Evolutionary conservation across 345 rosid species (phyloP), one percentile per base, ranked within the genome.

Genomic region (Nephelium lappaceum): DNA sequence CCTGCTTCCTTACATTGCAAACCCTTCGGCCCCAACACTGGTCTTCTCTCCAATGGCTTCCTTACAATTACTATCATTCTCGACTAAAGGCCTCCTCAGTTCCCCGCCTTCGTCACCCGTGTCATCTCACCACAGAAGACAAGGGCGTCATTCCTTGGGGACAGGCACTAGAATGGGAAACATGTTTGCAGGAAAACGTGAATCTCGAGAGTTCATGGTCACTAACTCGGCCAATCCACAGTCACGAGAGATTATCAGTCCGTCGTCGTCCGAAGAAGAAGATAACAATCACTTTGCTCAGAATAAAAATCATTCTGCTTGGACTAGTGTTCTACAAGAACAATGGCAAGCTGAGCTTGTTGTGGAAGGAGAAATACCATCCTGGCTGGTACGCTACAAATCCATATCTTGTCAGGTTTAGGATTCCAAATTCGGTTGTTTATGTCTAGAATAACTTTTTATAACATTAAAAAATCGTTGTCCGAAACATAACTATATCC

Each of bases 271-370:
- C 60, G 84, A 76, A 71, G 88, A 72, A 53, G 61, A 72, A 41
- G 43, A 49, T 14, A 10, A 47, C 10, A 49, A 14, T 49, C 15
- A 4, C 15, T 14, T 12, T 14, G 55, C 18, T 11, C 5, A 49
- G 19, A 3, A 16, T 49, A 14, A 49, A 49, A 12, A 82, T 72
- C 98, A 94, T 76, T 90, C 82, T 62, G 98, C 98, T 9, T 94
- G 98, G 98, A 89, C 91, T 14, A 94, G 98, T 84, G 68, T 92
- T 82, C 89, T 82, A 78, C 93, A 88, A 71, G 93, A 87, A 80
- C 81, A 88, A 57, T 94, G 94, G 97, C 93, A 92, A 79, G 98
- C 97, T 23, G 97, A 92, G 88, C 90, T 92, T 8, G 75, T 3
- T 51, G 95, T 95, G 11, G 69, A 91, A 85, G 98, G 99, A 80